These are phyloP conservation scores for Tardiomyces depauwii DNA, from an alignment of 1,139 yeast genomes.

Conservation along the genomic window DNA sequence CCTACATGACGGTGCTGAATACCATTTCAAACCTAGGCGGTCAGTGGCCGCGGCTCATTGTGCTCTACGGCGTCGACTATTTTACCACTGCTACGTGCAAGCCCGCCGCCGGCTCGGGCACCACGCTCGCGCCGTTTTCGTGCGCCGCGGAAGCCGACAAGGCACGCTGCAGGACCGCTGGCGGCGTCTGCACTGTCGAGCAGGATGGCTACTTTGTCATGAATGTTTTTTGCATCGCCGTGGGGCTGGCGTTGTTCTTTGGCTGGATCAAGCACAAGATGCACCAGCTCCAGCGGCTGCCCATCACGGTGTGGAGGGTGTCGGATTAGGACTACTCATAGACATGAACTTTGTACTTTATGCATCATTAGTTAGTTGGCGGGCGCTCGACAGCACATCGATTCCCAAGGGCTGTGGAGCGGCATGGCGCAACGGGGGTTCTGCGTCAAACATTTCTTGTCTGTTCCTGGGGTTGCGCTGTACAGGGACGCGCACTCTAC, in stretches of 20 bases:
- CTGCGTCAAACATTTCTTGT: no score
- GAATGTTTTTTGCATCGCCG: conserved; percentile 53
- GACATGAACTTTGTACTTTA: neutral
- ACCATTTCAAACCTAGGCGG: conserved; percentile 93
- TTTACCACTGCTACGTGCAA: conserved; percentile 57
- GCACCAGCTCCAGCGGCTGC: conserved; percentile 47
- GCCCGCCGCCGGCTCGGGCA: conserved; percentile 10
- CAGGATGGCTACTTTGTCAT: conserved; percentile 82
- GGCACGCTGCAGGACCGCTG: conserved; percentile 37
- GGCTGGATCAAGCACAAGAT: conserved; percentile 56
- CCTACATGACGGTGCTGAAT: conserved; percentile 93
- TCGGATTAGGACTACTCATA: neutral
- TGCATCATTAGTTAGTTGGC: no score
- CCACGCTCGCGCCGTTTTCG: conserved; percentile 24
- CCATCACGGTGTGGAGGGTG: conserved; percentile 62
- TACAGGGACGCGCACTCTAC: no score
- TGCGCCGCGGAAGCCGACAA: conserved; percentile 35
- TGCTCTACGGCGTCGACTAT: conserved; percentile 67
- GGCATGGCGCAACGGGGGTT: no score
- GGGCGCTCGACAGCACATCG: no score
- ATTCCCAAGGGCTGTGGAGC: no score
- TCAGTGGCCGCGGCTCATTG: conserved; percentile 86
- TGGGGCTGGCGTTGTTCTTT: conserved; percentile 59
- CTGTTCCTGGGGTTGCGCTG: no score
- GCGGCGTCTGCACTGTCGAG: conserved; percentile 44